Conservation (phyloP, 139 green algal genomes). For the Chlamydomonas schloesseri region DNA sequence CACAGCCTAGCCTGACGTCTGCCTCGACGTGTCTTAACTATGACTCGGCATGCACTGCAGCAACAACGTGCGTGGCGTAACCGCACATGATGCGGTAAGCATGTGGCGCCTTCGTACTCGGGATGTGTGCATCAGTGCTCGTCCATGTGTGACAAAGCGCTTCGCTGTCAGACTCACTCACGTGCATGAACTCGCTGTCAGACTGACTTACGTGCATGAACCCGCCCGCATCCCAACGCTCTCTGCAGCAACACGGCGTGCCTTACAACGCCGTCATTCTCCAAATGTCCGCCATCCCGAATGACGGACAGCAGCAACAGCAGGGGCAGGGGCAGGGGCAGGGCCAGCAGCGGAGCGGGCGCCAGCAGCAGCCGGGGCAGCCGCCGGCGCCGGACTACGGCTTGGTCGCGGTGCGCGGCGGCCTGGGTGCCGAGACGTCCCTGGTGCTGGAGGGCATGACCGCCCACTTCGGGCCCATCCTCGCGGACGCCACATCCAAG, state of each 20-base stretch:
- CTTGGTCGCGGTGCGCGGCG: conserved; percentile 13
- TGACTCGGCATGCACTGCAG: too few relatives aligned
- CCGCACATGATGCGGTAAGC: conserved; percentile 22
- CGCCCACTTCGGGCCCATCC: conserved; percentile 9
- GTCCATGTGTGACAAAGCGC: too few relatives aligned
- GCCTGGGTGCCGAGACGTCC: conserved; percentile 16
- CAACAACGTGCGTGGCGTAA: conserved; percentile 42
- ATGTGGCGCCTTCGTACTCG: too few relatives aligned
- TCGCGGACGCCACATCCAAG: background rate
- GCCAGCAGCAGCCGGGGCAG: background rate
- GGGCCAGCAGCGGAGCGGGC: background rate
- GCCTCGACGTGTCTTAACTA: too few relatives aligned
- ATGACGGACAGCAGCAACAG: background rate
- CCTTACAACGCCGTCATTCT: conserved; percentile 52
- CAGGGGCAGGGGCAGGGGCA: background rate
- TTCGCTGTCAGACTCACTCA: too few relatives aligned
- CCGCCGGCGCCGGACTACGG: background rate
- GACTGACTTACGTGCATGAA: too few relatives aligned
- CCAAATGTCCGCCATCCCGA: conserved; percentile 44
- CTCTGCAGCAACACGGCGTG: conserved; percentile 36
- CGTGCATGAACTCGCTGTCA: too few relatives aligned
- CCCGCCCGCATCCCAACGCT: too few relatives aligned
- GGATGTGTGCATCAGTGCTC: too few relatives aligned
- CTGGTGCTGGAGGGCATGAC: conserved; percentile 10
- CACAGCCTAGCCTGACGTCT: too few relatives aligned